Evolutionary conservation across 345 rosid species (phyloP).

Genomic region (Psidium friedrichsthalianum): DNA sequence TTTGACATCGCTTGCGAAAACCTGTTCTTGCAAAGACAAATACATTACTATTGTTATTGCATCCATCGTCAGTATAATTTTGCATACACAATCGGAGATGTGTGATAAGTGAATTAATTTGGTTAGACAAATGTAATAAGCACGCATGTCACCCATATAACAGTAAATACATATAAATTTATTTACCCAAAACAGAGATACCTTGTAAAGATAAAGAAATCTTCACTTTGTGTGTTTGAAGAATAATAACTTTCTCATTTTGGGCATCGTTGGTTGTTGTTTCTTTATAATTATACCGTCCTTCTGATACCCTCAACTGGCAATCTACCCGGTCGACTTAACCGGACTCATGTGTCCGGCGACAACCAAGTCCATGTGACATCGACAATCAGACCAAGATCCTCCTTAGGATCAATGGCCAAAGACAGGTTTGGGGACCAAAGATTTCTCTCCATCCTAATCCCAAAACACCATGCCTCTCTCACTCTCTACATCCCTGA

Average conservation of each 20-base stretch:
- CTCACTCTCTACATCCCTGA: too few species aligned
- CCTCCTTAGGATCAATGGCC: too few species aligned
- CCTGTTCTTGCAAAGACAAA: not conserved
- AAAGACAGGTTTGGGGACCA: too few species aligned
- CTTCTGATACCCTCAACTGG: not conserved
- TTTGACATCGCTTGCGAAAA: not conserved
- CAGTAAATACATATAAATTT: not conserved
- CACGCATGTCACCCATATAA: not conserved
- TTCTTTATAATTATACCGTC: not conserved
- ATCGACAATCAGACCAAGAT: too few species aligned
- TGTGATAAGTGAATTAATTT: not conserved
- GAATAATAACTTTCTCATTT: not conserved
- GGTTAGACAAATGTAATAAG: not conserved
- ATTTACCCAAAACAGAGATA: not conserved
- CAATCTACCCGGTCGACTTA: not conserved
- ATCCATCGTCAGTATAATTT: not conserved
- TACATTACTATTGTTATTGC: not conserved
- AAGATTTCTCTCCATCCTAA: too few species aligned
- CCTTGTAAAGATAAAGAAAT: not conserved
- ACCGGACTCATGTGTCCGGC: too few species aligned
- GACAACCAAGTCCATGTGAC: too few species aligned
- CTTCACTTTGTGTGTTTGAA: not conserved
- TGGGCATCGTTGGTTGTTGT: not conserved
- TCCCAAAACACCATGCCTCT: too few species aligned
- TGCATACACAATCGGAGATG: not conserved